phyloP scores from a whole-genome alignment of 2,329 filamentous ascomycete species.

The Penicillium paneum region DNA sequence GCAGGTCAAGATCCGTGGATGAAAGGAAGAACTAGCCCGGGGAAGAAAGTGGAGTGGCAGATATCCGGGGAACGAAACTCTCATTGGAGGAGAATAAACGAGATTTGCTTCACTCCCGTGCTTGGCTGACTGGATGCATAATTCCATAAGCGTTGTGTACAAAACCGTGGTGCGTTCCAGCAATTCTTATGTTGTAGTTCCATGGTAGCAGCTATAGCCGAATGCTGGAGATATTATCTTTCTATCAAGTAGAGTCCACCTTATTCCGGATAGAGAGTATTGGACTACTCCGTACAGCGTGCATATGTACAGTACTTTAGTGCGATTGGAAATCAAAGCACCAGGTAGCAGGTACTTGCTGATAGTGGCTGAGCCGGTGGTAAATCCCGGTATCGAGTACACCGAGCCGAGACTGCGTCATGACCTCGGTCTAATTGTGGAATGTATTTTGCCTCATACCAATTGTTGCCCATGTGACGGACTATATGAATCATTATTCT shows the following conservation, averaged over 20 bases:
- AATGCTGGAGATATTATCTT: not conserved
- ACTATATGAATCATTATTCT: not conserved
- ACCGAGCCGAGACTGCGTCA: constrained; percentile 3
- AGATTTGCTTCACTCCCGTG: not conserved
- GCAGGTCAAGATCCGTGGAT: not conserved
- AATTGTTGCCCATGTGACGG: not conserved
- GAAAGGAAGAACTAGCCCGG: constrained; percentile 2
- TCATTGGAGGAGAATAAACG: too few species aligned
- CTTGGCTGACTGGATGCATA: not conserved
- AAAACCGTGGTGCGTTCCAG: too few species aligned
- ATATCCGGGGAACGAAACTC: not conserved
- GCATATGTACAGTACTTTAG: not conserved
- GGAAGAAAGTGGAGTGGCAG: constrained; percentile 4
- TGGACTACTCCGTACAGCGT: not conserved
- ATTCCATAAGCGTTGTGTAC: not conserved
- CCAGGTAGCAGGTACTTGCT: not conserved
- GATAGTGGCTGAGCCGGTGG: not conserved
- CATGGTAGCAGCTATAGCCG: not conserved
- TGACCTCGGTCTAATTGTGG: not conserved
- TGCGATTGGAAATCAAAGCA: not conserved
- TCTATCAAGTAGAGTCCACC: not conserved
- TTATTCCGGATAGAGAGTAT: not conserved
- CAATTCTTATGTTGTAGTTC: too few species aligned
- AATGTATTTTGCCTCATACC: not conserved
- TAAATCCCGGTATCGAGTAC: constrained; percentile 1